Percentiles rank a stretch among this genome's conserved stretches.
These are phyloP conservation scores for Cercophora sp. DNA, from an alignment of 495 filamentous ascomycete genomes.

Conservation along the genomic window DNA sequence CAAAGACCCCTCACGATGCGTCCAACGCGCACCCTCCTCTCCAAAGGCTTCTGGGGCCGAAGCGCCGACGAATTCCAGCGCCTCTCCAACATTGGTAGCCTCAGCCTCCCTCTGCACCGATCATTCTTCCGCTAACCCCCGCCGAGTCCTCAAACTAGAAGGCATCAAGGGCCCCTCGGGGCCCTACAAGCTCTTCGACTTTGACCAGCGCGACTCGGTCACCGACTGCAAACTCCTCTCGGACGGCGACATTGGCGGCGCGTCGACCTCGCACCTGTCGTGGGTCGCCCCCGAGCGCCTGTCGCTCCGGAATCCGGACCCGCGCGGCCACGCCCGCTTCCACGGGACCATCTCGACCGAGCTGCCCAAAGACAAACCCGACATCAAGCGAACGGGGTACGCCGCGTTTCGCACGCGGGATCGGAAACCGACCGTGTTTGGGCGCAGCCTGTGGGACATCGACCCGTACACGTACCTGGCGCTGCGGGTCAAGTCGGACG, in stretches of 20 bases:
- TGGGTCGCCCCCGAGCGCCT: conserved; percentile 61
- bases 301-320: conserved; percentile 45
- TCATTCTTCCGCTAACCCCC: conserved; percentile 1
- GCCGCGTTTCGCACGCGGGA: conserved; percentile 80
- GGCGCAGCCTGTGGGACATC: conserved; percentile 77
- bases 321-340: conserved; percentile 61
- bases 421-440: conserved; percentile 64
- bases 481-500: conserved; percentile 86
- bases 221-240: conserved; percentile 75
- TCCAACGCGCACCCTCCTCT: conserved; percentile 34
- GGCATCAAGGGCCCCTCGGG: conserved; percentile 52
- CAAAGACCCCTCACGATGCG: conserved; percentile 33
- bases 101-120: neutral
- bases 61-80: conserved; percentile 47
- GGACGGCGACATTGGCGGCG: conserved; percentile 82
- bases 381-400: conserved; percentile 73
- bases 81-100: conserved; percentile 40
- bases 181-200: conserved; percentile 57
- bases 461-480: conserved; percentile 86
- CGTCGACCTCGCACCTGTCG: conserved; percentile 68
- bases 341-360: conserved; percentile 84
- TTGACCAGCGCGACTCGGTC: conserved; percentile 61
- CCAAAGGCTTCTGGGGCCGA: conserved; percentile 42
- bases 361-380: conserved; percentile 67
- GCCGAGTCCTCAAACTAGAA: conserved; percentile 45